Conservation (phyloP, 1,139 yeast genomes). For the Suhomyces chickasaworum region DNA sequence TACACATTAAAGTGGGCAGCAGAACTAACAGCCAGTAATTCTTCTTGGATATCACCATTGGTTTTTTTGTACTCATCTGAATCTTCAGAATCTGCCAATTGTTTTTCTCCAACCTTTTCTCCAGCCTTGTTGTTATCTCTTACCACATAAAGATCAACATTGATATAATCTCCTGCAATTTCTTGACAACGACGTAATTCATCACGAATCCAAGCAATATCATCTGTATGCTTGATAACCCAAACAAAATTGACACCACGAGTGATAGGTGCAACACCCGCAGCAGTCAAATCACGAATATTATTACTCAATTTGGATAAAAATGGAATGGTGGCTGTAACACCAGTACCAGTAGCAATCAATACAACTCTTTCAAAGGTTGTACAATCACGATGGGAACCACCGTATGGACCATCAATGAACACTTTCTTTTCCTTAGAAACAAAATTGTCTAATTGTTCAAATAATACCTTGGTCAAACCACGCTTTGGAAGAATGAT, state of each 20-base stretch:
- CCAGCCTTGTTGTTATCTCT: background rate
- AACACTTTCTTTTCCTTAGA: constrained; percentile 35
- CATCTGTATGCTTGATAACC: constrained; percentile 42
- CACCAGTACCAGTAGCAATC: constrained; percentile 56
- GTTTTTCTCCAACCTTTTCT: background rate
- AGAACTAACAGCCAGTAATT: constrained; percentile 2
- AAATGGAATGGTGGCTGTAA: constrained; percentile 56
- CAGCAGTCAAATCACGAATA: constrained; percentile 16
- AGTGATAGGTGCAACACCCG: constrained; percentile 20
- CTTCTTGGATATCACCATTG: background rate
- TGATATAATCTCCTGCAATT: constrained; percentile 27
- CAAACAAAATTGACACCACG: constrained; percentile 48
- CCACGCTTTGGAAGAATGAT: constrained; percentile 56
- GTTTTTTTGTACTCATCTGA: background rate
- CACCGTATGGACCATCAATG: constrained; percentile 70
- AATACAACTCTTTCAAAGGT: constrained; percentile 52
- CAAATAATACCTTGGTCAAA: constrained; percentile 40
- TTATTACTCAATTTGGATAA: constrained; percentile 29
- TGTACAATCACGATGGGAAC: constrained; percentile 49
- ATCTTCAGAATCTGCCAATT: background rate
- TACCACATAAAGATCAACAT: constrained; percentile 31
- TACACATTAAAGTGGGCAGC: constrained; percentile 21
- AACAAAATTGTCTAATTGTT: constrained; percentile 30
- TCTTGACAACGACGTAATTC: constrained; percentile 39
- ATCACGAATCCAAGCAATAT: constrained; percentile 47